Conservation (phyloP, 2,329 filamentous ascomycete genomes). For the Colletotrichum lindemuthianum region DNA sequence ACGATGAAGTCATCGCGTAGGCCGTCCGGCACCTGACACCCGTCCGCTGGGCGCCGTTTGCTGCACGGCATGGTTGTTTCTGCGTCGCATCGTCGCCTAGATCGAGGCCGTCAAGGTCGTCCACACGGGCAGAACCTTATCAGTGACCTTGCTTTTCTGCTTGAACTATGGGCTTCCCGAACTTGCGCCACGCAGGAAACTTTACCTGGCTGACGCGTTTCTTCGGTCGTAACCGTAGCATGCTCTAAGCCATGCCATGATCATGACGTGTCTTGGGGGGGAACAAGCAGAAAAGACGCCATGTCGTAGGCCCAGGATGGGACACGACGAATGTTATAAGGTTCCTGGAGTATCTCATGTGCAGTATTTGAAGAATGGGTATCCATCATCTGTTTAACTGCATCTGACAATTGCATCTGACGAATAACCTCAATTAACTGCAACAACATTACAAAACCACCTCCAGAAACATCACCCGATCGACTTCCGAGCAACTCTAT, state of each 20-base stretch:
- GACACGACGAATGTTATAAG: background rate
- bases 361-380: too few species aligned
- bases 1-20: conserved; percentile 29
- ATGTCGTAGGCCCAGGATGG: conserved; percentile 26
- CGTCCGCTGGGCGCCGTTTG: background rate
- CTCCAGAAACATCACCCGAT: background rate
- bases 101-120: conserved; percentile 2
- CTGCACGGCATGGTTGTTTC: background rate
- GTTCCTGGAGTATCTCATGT: background rate
- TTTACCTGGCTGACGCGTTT: conserved; percentile 23
- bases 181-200: conserved; percentile 5
- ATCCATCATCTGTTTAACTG: background rate
- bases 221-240: conserved; percentile 1
- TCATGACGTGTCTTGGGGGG: conserved; percentile 10
- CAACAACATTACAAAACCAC: too few species aligned
- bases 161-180: background rate
- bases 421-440: background rate
- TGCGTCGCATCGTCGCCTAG: background rate
- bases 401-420: background rate
- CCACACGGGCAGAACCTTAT: too few species aligned
- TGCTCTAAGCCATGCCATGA: conserved; percentile 14
- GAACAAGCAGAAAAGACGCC: background rate
- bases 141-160: conserved; percentile 1
- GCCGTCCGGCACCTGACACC: conserved; percentile 10
- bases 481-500: background rate